Conservation (phyloP, 139 green algal genomes). For the Micractinium conductrix region DNA sequence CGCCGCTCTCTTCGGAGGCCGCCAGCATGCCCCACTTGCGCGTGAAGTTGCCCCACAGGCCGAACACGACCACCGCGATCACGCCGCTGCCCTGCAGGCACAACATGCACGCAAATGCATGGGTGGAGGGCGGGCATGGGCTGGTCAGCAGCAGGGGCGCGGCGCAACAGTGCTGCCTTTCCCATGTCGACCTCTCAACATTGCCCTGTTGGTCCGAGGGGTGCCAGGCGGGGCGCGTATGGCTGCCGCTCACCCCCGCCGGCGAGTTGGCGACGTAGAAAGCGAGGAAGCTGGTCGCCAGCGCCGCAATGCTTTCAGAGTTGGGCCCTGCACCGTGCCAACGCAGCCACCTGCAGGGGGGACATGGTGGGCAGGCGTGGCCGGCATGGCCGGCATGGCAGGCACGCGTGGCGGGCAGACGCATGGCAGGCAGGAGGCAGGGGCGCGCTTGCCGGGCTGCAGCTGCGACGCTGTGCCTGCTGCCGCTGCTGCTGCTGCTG, state of each 20-base stretch:
- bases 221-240: too few relatives aligned
- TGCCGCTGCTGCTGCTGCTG: too few relatives aligned
- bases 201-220: too few relatives aligned
- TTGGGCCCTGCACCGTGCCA: conserved; percentile 45
- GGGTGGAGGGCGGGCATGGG: too few relatives aligned
- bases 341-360: conserved; percentile 50
- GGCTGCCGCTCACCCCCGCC: conserved; percentile 24
- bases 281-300: conserved; percentile 75
- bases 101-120: too few relatives aligned
- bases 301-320: conserved; percentile 67
- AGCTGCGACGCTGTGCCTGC: too few relatives aligned
- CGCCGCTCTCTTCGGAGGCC: conserved; percentile 14
- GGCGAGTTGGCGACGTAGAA: conserved; percentile 69
- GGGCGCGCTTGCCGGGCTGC: too few relatives aligned
- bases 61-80: conserved; percentile 88
- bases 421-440: background rate
- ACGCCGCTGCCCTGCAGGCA: conserved; percentile 62
- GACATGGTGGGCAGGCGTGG: too few relatives aligned
- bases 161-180: too few relatives aligned
- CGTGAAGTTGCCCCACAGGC: conserved; percentile 79
- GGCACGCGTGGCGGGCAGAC: too few relatives aligned
- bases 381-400: too few relatives aligned
- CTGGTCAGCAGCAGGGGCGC: background rate
- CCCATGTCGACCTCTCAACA: too few relatives aligned
- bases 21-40: conserved; percentile 69